Percentiles rank a stretch among this genome's conserved stretches.
Evolutionary conservation across 192 early-diverging fungal species (phyloP).

Genomic region (Coemansia biformis): DNA sequence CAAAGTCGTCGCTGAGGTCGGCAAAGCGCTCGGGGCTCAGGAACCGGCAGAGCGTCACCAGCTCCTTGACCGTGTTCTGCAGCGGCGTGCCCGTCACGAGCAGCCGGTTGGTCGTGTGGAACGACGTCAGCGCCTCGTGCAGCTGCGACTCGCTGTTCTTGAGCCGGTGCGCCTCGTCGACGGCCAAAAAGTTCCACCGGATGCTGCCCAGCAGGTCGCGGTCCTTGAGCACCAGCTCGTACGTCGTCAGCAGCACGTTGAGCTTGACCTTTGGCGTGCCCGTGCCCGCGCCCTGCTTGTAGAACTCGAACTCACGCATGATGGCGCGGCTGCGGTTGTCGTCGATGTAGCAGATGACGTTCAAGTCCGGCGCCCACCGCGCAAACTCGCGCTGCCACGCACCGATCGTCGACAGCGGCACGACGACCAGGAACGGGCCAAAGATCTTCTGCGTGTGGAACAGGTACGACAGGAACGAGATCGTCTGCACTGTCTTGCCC

Average conservation of each 20-base stretch:
- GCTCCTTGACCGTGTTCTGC: too few relatives aligned
- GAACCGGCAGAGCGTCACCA: constrained; percentile 86
- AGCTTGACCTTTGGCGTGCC: constrained; percentile 61
- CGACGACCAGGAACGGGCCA: constrained; percentile 94
- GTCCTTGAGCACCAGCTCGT: constrained; percentile 93
- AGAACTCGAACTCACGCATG: constrained; percentile 95
- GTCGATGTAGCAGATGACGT: constrained; percentile 86
- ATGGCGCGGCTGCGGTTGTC: constrained; percentile 71
- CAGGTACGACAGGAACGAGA: constrained; percentile 85
- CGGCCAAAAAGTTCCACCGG: constrained; percentile 88
- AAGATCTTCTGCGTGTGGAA: constrained; percentile 78
- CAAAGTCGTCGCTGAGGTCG: constrained; percentile 76
- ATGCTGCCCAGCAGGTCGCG: constrained; percentile 71
- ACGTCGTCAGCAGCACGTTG: constrained; percentile 93
- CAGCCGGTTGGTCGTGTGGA: constrained; percentile 83
- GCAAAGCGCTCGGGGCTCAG: constrained; percentile 88
- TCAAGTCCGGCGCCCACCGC: constrained; percentile 92
- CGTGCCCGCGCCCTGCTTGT: constrained; percentile 51
- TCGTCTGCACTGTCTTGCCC: constrained; percentile 97
- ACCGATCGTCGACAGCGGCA: constrained; percentile 91
- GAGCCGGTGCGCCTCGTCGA: constrained; percentile 97
- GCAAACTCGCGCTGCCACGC: constrained; percentile 96
- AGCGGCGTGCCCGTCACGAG: constrained; percentile 97
- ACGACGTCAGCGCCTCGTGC: constrained; percentile 85
- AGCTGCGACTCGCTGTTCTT: constrained; percentile 94